Base-by-base conservation (phyloP, 345 rosid genomes). In the Balakata baccata region DNA sequence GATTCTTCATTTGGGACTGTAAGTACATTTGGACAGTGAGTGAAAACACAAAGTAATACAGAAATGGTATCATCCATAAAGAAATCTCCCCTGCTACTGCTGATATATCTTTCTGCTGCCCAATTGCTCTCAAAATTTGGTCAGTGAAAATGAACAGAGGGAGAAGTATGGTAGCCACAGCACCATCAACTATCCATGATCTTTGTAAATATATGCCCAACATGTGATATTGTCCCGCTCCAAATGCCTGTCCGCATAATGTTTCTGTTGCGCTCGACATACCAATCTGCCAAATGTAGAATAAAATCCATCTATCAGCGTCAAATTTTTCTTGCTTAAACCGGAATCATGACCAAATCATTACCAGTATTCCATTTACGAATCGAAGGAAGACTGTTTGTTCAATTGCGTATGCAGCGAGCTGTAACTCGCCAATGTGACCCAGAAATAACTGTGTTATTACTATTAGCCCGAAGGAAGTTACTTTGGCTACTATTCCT, bases 201-300 rank as follows among this genome's bases (percentile, higher is more conserved):
- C 86, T 51, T 52, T 81, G 86, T 74, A 83, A 67, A 62, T 78
- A 81, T 50, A 75, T 70, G 0, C 84, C 84, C 53, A 81, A 53
- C 82, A 83, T 81, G 66, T 78, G 76, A 74, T 72, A 60, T 22
- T 75, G 84, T 43, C 69, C 54, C 1, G 86, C 86, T 11, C 86
- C 84, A 43, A 52, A 83, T 16, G 86, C 84, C 73, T 81, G 86
- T 5, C 86, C 80, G 0, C 86, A 83, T n/a, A 83, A 66, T 8
- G 84, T 83, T 46, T 83, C 86, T 0, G 83, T 74, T 6, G 86
- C 86, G 17, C 86, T 83, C 10, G 78, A 78, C 84, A 81, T 83
- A 22, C 86, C 86, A n/a, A 78, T 22, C 86, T 83, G 50, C 69
- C n/a, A 43, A 23, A 29, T 1, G 6, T 43, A 62, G 53, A 16